phyloP scores from a whole-genome alignment of 169 alveolate species.

The Cryptosporidium meleagridis region DNA sequence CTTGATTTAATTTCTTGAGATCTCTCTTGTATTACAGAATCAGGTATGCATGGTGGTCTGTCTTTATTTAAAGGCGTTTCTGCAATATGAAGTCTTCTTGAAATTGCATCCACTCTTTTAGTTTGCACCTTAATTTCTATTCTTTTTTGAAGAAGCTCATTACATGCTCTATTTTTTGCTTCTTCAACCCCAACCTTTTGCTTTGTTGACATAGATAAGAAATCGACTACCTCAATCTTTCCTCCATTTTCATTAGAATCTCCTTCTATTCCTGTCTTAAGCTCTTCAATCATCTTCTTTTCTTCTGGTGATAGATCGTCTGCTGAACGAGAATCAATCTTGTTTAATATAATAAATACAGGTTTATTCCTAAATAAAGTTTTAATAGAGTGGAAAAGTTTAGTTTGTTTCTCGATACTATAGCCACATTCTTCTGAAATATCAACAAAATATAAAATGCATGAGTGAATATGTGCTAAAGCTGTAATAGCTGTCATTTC shows the following conservation, averaged over 20 bases:
- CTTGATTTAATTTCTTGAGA: conserved; percentile 1
- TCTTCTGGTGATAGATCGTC: conserved; percentile 86
- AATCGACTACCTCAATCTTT: conserved; percentile 74
- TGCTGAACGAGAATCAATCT: conserved; percentile 91
- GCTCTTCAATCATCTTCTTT: conserved; percentile 83
- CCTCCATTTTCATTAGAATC: conserved; percentile 76
- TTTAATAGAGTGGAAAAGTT: conserved; percentile 92
- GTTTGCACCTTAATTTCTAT: conserved; percentile 51
- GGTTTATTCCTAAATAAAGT: conserved; percentile 96
- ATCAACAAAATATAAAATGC: conserved; percentile 89
- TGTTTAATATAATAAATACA: conserved; percentile 93
- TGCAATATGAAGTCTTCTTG: conserved; percentile 86
- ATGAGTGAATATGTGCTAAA: conserved; percentile 96
- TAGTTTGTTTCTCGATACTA: conserved; percentile 92
- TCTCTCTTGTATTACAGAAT: conserved; percentile 82
- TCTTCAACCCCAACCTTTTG: conserved; percentile 90
- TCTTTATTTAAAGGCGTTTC: conserved; percentile 76
- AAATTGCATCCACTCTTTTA: conserved; percentile 82
- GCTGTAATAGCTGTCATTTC: conserved; percentile 99
- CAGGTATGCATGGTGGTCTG: conserved; percentile 90
- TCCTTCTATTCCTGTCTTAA: conserved; percentile 78
- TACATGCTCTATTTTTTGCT: conserved; percentile 90
- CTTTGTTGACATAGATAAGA: conserved; percentile 81
- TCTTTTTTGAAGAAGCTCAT: conserved; percentile 81
- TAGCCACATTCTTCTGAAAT: conserved; percentile 97